These are phyloP conservation scores for Pythium folliculosum DNA, from an alignment of 352 stramenopile genomes.

Conservation along the genomic window DNA sequence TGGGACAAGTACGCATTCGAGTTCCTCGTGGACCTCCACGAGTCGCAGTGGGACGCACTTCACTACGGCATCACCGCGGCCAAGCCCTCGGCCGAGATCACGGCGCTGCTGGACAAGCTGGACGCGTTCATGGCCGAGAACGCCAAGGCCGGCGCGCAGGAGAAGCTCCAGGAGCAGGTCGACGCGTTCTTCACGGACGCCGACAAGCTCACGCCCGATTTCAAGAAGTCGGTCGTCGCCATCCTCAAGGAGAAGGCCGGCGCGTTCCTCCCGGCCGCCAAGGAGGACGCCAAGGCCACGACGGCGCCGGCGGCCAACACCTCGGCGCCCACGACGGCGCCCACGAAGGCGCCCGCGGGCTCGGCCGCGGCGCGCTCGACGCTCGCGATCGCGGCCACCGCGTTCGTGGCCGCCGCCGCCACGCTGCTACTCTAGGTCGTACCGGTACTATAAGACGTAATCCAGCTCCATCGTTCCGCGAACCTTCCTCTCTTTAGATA, in stretches of 20 bases:
- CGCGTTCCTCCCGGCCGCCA: neutral
- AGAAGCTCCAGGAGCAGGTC: conserved; percentile 1
- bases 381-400: neutral
- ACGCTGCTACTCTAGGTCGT: neutral
- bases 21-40: neutral
- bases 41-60: neutral
- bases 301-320: neutral
- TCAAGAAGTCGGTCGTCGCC: neutral
- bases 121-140: neutral
- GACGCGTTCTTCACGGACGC: neutral
- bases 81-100: neutral
- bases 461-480: too few species aligned
- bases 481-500: neutral
- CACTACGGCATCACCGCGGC: neutral
- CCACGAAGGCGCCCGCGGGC: neutral
- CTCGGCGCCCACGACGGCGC: neutral
- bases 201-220: neutral
- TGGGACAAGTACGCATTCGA: neutral
- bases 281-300: neutral
- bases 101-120: neutral
- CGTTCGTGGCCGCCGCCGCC: neutral
- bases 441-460: too few species aligned
- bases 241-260: neutral
- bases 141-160: neutral
- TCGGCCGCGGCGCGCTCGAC: neutral